These are phyloP conservation scores for Tetrahymena malaccensis DNA, from an alignment of 73 alveolate species.

Conservation along the genomic window DNA sequence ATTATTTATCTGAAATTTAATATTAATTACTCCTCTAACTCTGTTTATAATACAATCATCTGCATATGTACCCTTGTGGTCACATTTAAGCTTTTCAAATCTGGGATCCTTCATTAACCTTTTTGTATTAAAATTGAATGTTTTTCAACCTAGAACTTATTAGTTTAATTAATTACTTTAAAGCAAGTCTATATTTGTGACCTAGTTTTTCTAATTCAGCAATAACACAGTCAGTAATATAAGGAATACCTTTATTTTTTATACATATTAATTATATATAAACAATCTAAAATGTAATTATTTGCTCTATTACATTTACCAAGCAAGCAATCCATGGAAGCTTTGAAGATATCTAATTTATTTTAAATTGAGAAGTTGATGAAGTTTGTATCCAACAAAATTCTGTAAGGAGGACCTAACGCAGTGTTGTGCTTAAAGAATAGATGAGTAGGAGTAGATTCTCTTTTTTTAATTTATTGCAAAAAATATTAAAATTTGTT, in stretches of 20 bases:
- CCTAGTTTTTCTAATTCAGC: constrained; percentile 99
- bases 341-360: constrained; percentile 94
- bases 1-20: background rate
- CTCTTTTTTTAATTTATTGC: constrained; percentile 6
- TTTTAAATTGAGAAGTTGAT: constrained; percentile 96
- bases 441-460: constrained; percentile 52
- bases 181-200: constrained; percentile 92
- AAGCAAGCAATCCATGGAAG: constrained; percentile 96
- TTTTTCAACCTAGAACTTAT: constrained; percentile 4
- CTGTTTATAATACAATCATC: constrained; percentile 98
- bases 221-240: constrained; percentile 98
- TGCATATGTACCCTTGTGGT: constrained; percentile 99
- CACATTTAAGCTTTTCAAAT: constrained; percentile 91
- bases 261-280: background rate
- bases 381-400: constrained; percentile 97
- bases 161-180: constrained; percentile 1
- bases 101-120: constrained; percentile 92
- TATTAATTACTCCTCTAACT: constrained; percentile 31
- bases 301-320: constrained; percentile 76
- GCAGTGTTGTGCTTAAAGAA: constrained; percentile 83
- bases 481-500: constrained; percentile 5
- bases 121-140: background rate
- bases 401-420: constrained; percentile 96
- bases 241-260: constrained; percentile 70
- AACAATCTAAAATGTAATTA: background rate